Conservation (phyloP, 192 early-diverging fungal species). For the Mortierella hygrophila region DNA sequence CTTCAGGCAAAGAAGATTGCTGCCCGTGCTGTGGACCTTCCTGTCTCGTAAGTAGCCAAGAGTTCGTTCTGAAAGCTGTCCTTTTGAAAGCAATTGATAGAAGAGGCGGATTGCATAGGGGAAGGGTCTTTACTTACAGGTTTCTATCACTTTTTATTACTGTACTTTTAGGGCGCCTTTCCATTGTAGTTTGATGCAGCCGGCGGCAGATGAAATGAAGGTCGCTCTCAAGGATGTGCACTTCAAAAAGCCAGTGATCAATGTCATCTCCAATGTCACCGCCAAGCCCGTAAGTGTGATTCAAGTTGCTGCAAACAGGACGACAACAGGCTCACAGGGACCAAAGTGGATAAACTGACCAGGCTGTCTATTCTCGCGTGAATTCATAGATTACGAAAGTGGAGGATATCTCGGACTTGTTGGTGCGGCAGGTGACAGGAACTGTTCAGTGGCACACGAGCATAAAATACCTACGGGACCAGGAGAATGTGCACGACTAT, state of each 20-base stretch:
- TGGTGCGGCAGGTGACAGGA: constrained; percentile 84
- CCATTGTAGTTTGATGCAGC: constrained; percentile 93
- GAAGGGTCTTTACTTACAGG: not conserved
- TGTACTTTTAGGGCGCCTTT: constrained; percentile 82
- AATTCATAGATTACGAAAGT: constrained; percentile 55
- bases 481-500: constrained; percentile 79
- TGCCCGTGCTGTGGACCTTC: constrained; percentile 87
- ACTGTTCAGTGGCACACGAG: constrained; percentile 94
- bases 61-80: too few relatives aligned
- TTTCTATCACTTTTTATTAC: constrained; percentile 3
- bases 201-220: constrained; percentile 83
- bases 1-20: constrained; percentile 88
- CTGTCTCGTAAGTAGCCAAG: constrained; percentile 78
- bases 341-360: not conserved
- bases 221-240: constrained; percentile 76
- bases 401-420: constrained; percentile 71
- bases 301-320: not conserved
- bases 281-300: constrained; percentile 78
- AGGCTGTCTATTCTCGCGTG: not conserved
- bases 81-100: not conserved
- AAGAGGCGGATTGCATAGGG: not conserved
- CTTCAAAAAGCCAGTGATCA: constrained; percentile 80
- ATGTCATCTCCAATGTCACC: constrained; percentile 95
- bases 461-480: constrained; percentile 81
- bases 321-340: not conserved